phyloP scores from a whole-genome alignment of 371 early-diverging fungal genomes.

The Mortierella sp. region DNA sequence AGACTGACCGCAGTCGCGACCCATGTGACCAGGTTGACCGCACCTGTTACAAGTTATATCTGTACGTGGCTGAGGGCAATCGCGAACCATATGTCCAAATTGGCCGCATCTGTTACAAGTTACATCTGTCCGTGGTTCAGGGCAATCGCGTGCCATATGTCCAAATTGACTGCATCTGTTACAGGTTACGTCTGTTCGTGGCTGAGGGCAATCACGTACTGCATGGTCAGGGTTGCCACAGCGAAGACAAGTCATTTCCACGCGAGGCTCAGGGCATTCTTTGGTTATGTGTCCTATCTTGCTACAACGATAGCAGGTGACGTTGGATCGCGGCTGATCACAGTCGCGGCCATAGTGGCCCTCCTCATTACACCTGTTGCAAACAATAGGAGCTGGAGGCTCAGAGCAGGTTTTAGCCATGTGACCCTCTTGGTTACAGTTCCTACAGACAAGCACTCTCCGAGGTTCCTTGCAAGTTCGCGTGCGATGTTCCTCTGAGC shows the following conservation, averaged over 20 bases:
- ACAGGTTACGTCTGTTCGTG: conserved; percentile 10
- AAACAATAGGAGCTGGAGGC: conserved; percentile 18
- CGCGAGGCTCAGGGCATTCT: conserved; percentile 60
- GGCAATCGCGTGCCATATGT: conserved; percentile 45
- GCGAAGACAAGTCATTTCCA: conserved; percentile 25
- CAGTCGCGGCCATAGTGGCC: conserved; percentile 58
- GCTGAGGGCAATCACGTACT: conserved; percentile 15
- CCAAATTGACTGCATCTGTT: conserved; percentile 20
- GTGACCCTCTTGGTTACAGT: conserved; percentile 43
- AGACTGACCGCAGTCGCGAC: conserved; percentile 22
- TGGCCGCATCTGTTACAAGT: conserved; percentile 24
- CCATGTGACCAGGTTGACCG: conserved; percentile 9
- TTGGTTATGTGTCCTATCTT: conserved; percentile 68
- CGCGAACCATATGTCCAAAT: conserved; percentile 38
- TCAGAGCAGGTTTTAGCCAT: conserved; percentile 52
- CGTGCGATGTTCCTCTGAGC: conserved; percentile 39
- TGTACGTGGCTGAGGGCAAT: conserved; percentile 33
- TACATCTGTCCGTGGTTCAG: background rate
- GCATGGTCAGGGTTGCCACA: conserved; percentile 19
- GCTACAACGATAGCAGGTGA: conserved; percentile 76
- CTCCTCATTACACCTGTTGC: conserved; percentile 59
- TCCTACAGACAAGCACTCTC: conserved; percentile 57
- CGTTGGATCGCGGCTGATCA: conserved; percentile 34
- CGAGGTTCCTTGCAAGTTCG: conserved; percentile 59
- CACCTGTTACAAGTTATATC: conserved; percentile 1